phyloP scores from a whole-genome alignment of 1,139 yeast species.

The Sugiyamaella novakii region DNA sequence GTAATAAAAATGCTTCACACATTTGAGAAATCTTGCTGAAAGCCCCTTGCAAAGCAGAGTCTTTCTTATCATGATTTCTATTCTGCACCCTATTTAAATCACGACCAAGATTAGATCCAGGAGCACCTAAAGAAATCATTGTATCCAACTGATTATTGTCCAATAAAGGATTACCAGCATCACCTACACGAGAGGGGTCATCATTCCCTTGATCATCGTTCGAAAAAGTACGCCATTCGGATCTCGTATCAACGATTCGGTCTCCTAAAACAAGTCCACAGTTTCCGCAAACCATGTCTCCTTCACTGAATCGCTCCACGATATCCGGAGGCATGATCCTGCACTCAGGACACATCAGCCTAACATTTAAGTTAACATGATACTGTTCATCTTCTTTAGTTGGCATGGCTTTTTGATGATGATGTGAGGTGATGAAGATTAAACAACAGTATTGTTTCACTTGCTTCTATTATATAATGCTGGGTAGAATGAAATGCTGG shows the following conservation, averaged over 20 bases:
- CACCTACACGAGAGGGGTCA: slow-evolving; percentile 99
- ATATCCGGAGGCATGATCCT: slow-evolving; percentile 93
- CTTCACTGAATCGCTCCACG: slow-evolving; percentile 93
- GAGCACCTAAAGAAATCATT: slow-evolving; percentile 81
- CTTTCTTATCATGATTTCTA: slow-evolving; percentile 81
- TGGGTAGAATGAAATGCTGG: too few species aligned
- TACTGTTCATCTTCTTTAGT: slow-evolving; percentile 30
- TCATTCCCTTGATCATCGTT: slow-evolving; percentile 98
- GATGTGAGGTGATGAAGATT: slow-evolving; percentile 4
- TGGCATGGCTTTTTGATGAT: slow-evolving; percentile 18
- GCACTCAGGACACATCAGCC: slow-evolving; percentile 94
- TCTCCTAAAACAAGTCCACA: slow-evolving; percentile 95
- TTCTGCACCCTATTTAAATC: slow-evolving; percentile 90
- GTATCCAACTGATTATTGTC: slow-evolving; percentile 94
- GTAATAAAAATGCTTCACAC: slow-evolving; percentile 96
- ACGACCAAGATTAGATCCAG: slow-evolving; percentile 67
- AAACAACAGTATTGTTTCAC: background rate
- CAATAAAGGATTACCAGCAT: slow-evolving; percentile 91
- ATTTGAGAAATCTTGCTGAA: slow-evolving; percentile 89
- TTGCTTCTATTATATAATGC: too few species aligned
- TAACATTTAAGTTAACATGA: slow-evolving; percentile 69
- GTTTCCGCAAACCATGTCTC: slow-evolving; percentile 95
- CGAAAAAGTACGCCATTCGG: slow-evolving; percentile 96
- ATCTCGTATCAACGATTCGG: slow-evolving; percentile 89
- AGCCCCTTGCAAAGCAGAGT: slow-evolving; percentile 84